Evolutionary conservation across 1,284 basidiomycete species (phyloP), one percentile per base, ranked within the genome.

Genomic region (Marasmius fiardii): DNA sequence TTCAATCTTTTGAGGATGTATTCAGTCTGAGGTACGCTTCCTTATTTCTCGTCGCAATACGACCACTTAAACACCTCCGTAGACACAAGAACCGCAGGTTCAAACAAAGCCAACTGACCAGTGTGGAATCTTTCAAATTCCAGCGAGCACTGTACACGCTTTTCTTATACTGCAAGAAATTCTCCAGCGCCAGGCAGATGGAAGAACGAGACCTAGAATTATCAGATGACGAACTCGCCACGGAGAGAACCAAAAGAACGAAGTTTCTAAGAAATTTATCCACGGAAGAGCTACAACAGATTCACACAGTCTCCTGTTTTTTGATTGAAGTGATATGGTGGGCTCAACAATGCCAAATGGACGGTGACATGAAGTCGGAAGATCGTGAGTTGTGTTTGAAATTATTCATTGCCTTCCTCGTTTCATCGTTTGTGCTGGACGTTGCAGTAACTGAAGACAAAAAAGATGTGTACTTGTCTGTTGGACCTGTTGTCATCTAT

Each of bases 51-150:
- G 28, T 34, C 18, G 20, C 18, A 2, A 11, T 53, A 2, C 20
- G 8, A 20, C 3, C 20, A 7, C 52, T 43, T 41, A 28, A 7
- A 23, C 24, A 49, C 35, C n/a, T 55, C 52, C 24, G 45, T 21
- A 74, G 74, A 53, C 59, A 70, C 52, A 71, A 71, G 57, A 66
- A 72, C 57, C 66, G 65, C 37, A 58, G 57, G 1, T 66, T 61
- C 33, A 59, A 47, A 18, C 61, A 52, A 2, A 73, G 67, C 47
- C 61, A 60, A 26, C 58, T 74, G 16, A 64, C 64, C 20, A 55
- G 58, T 5, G 18, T 62, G 31, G 71, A 73, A 57, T 74, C 70
- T 1, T 64, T 61, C 58, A 64, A 65, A 4, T 72, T 75, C 49
- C 66, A 62, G 44, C 61, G 65, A 24, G 69, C 70, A 1, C 48